Percentiles rank a stretch among this genome's conserved stretches.
Conservation (phyloP, 2,329 filamentous ascomycete genomes). For the Cylindrodendrum hubeiense region DNA sequence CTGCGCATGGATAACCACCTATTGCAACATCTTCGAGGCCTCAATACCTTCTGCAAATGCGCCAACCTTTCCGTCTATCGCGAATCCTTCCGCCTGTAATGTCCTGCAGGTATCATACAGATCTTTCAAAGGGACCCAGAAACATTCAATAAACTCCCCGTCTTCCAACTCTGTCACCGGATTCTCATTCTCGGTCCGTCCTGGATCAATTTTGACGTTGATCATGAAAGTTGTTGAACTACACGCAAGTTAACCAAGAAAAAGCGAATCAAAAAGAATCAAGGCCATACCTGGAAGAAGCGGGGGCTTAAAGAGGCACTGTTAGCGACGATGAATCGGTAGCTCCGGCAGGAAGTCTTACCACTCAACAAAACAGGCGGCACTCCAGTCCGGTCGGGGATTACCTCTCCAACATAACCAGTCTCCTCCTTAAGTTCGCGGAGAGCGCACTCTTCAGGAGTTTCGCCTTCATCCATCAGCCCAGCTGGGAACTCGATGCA, state of each 20-base stretch:
- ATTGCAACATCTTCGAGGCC: conserved; percentile 65
- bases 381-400: conserved; percentile 12
- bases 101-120: conserved; percentile 76
- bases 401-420: conserved; percentile 69
- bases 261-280: too few species aligned
- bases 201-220: conserved; percentile 79
- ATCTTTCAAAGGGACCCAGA: conserved; percentile 73
- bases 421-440: conserved; percentile 77
- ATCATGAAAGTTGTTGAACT: conserved; percentile 78
- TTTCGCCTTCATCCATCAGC: conserved; percentile 72
- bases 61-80: conserved; percentile 83
- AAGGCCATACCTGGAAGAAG: conserved; percentile 55
- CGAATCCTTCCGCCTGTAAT: conserved; percentile 78
- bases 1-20: neutral
- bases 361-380: conserved; percentile 19
- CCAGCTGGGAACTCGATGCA: conserved; percentile 76
- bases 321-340: conserved; percentile 66
- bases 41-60: conserved; percentile 84
- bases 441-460: conserved; percentile 70
- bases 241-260: neutral
- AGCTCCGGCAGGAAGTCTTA: neutral
- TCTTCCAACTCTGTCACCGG: conserved; percentile 79
- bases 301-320: conserved; percentile 73
- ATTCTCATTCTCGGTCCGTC: conserved; percentile 75
- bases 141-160: conserved; percentile 85